phyloP scores from a whole-genome alignment of 805 yeast genomes.

The Cyberlindnera maritima region DNA sequence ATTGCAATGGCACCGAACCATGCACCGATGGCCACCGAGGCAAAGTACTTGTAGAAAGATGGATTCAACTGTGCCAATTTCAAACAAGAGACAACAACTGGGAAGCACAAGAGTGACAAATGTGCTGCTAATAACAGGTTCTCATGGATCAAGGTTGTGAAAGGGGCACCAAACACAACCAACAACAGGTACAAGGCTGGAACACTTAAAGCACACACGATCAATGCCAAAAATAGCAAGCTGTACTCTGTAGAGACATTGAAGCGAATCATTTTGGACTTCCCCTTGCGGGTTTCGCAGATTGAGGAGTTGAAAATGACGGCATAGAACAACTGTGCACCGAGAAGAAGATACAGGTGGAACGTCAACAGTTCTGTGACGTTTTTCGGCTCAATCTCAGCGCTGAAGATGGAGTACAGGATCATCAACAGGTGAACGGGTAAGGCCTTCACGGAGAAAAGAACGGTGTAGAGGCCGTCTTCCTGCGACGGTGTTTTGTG shows the following conservation, averaged over 20 bases:
- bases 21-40: constrained; percentile 53
- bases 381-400: constrained; percentile 1
- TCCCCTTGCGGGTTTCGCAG: constrained; percentile 9
- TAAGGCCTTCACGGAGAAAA: constrained; percentile 9
- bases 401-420: constrained; percentile 8
- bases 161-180: constrained; percentile 80
- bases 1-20: constrained; percentile 95
- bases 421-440: constrained; percentile 11
- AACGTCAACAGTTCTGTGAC: not conserved
- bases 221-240: constrained; percentile 12
- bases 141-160: constrained; percentile 46
- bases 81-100: constrained; percentile 62
- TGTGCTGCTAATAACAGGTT: constrained; percentile 64
- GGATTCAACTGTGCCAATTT: constrained; percentile 36
- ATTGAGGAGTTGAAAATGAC: constrained; percentile 8
- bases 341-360: constrained; percentile 2
- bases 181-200: constrained; percentile 35
- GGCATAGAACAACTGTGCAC: constrained; percentile 7
- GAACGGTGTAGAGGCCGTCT: not conserved
- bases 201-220: constrained; percentile 20
- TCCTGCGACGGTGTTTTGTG: constrained; percentile 3
- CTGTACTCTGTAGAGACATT: constrained; percentile 4
- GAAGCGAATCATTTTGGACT: constrained; percentile 6
- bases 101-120: constrained; percentile 54
- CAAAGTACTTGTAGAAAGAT: constrained; percentile 31